Base-by-base conservation (phyloP, 805 yeast genomes). In the Candida lessepsii region DNA sequence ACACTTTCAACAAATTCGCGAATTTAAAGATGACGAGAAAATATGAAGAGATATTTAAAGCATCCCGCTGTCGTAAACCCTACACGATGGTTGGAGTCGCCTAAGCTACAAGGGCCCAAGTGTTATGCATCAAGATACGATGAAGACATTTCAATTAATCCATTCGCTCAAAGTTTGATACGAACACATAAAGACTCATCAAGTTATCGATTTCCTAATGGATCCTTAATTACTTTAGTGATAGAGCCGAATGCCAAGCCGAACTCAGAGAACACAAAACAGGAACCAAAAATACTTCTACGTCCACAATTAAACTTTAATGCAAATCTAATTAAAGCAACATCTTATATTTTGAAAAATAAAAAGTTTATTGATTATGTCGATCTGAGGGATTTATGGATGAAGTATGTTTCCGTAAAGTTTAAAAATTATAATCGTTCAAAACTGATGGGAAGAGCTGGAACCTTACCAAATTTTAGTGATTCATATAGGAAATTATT, bases 61-160 rank as follows among this genome's bases (percentile, higher is more conserved):
- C 70, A 63, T 45, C 70, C 70, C 5, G 35, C 63, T 5, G 41
- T 65, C 29, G 45, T 42, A 11, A 61, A 60, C 41, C 70, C 70
- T 1, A 43, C 49, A 19, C 55, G 57, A 30, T 59, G 61, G 57
- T 49, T 63, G 6, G 42, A 47, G 9, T 45, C 44, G 16, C 53
- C 47, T 5, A 56, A 55, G 37, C 53, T 48, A 18, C 61, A 57
- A 11, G 37, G 52, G 2, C 39, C 51, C 5, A 42, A 53, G 5
- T 39, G 52, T 5, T 61, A 60, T 41, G 24, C 21, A 15, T 37
- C 34, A 8, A 14, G 25, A 4, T 56, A 54, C 25, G 18, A 55
- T 2, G 26, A 35, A 5, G 24, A 48, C 2, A 32, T 62, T 2
- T 28, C 42, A 3, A 23, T 39, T 5, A 63, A 66, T 37, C 68